Base-by-base conservation (phyloP, 352 stramenopile genomes). In the Phytophthora meadii region DNA sequence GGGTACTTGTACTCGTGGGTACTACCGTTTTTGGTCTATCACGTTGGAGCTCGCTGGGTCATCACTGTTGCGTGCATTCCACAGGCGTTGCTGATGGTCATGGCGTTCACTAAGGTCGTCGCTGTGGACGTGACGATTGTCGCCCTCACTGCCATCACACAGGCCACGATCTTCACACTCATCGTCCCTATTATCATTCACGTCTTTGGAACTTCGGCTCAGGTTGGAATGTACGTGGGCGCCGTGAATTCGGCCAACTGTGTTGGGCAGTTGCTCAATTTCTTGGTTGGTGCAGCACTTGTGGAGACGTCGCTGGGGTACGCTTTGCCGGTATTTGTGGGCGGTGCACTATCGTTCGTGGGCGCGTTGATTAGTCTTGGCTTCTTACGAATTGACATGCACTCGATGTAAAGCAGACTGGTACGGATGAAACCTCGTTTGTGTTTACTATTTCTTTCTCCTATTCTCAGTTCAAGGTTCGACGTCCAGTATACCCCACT, bases 181-280 rank as follows among this genome's bases (percentile, higher is more conserved):
- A 79, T 92, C 28, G 84, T 94, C 14, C 85, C 82, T 2, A 60
- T 93, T 12, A 87, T 90, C 48, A 61, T 92, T 7, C 77, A 91
- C 47, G 72, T 89, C 12, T 86, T 89, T 25, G 85, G 85, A 1
- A 70, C 70, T n/a, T 65, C 72, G 0, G 62, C 74, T 3, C 71
- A 87, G 3, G 70, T 92, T 30, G 85, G 85, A 17, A 86, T 93
- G 70, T 91, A 87, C 50, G 80, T 90, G 9, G 83, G 85, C 1
- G 82, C 85, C 4, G 71, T 92, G 24, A 92, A 92, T 68, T 92
- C 83, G 39, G 80, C 85, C 44, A 89, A 88, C 57, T 92, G 83
- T 62, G 30, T 89, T 1, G 82, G 83, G 5, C 85, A 94, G 30
- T 48, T 94, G 28, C 66, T 92, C 36, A 94, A 94, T 65, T 94